These are phyloP conservation scores for Starmerella kuoi DNA, from an alignment of 805 yeast species.

Conservation along the genomic window DNA sequence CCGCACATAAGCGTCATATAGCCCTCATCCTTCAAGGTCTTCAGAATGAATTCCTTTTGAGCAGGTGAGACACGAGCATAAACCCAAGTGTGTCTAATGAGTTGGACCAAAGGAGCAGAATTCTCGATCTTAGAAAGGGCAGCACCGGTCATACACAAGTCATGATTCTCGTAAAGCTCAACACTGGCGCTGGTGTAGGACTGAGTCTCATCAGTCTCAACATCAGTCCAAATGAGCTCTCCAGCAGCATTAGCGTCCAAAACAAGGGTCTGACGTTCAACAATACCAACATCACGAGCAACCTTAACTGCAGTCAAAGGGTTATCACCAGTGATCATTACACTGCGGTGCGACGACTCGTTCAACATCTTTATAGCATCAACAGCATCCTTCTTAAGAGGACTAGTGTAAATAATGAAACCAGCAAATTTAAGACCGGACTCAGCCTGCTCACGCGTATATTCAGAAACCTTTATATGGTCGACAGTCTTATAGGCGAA, in stretches of 20 bases:
- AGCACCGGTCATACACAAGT: constrained; percentile 86
- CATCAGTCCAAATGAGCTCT: constrained; percentile 68
- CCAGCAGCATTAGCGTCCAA: constrained; percentile 65
- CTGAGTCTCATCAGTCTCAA: constrained; percentile 52
- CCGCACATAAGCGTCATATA: constrained; percentile 97
- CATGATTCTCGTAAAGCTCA: constrained; percentile 55
- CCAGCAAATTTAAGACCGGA: constrained; percentile 69
- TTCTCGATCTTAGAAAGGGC: constrained; percentile 55
- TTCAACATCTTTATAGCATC: constrained; percentile 84
- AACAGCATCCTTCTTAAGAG: constrained; percentile 85
- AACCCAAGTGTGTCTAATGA: constrained; percentile 87
- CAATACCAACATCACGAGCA: constrained; percentile 82
- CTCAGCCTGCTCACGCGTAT: constrained; percentile 70
- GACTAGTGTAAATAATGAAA: constrained; percentile 93
- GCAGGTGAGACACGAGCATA: constrained; percentile 95
- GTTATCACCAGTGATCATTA: constrained; percentile 98
- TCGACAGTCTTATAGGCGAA: constrained; percentile 67
- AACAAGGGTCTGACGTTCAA: constrained; percentile 71
- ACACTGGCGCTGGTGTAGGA: constrained; percentile 29
- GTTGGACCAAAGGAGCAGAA: constrained; percentile 46
- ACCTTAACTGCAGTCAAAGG: constrained; percentile 97
- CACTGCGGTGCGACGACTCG: constrained; percentile 87
- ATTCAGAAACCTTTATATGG: constrained; percentile 37
- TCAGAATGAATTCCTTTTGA: constrained; percentile 85
- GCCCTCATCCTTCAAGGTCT: constrained; percentile 72